Base-by-base conservation (phyloP, 1,284 basidiomycete species). In the Sporisorium scitamineum region DNA sequence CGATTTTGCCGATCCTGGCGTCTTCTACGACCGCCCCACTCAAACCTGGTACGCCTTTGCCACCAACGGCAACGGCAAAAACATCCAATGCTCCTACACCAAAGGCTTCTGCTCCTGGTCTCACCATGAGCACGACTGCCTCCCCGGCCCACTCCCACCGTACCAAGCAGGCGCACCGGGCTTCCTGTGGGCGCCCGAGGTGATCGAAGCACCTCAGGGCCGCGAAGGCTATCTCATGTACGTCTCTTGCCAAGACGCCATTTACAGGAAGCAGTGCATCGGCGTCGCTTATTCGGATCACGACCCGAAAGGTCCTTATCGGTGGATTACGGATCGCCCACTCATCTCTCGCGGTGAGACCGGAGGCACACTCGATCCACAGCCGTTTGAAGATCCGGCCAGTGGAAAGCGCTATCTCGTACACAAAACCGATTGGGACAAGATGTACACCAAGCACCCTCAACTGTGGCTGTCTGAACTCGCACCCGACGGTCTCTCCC, bases 401-500 rank as follows among this genome's bases (percentile, higher is more conserved):
- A 70, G 55, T 39, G 68, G 71, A 29, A 72, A 63, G 56, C 62
- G 78, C 26, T 80, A 74, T 45, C 65, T 81, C 14, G 64, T 81
- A 18, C 80, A 72, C 71, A 81, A 81, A 60, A 48, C 61, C 14
- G 76, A 68, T 31, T 54, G 47, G 62, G 73, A 76, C 54, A 51
- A 54, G 34, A 77, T 80, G 74, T 80, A 78, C 60, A 80, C 79
- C 26, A 34, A 70, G 37, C 60, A 74, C 11, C 55, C 68, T 1
- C 79, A 80, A 29, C 57, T 81, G n/a, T 81, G 80, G 80, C 61
- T 81, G 34, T 76, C 72, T 8, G 66, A 70, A 44, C 80, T 81
- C 11, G 54, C 78, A 2, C 70, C 75, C 8, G 80, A 81, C 34
- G 80, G 80, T 2, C 70, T 81, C 14, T 55, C 59, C 0, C 68